Evolutionary conservation across 306 rosid genomes (phyloP).

Genomic region (Cicer chorassanicum): DNA sequence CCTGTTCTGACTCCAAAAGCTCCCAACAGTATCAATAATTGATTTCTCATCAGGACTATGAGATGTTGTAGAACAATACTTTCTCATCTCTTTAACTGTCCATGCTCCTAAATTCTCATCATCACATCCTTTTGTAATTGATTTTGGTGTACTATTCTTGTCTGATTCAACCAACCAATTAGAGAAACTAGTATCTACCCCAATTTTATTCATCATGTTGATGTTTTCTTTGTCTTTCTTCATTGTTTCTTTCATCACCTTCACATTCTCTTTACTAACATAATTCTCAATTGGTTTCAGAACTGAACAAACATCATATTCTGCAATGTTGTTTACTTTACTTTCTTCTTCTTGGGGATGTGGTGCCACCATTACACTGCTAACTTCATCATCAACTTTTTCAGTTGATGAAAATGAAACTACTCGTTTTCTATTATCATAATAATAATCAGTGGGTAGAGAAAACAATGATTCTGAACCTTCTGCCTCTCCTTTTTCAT

Average conservation of each 20-base stretch:
- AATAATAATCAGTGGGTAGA: constrained; percentile 52
- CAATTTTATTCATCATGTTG: constrained; percentile 33
- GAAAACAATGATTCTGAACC: constrained; percentile 86
- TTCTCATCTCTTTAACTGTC: constrained; percentile 57
- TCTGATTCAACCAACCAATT: constrained; percentile 82
- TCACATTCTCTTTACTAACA: constrained; percentile 51
- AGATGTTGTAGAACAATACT: constrained; percentile 49
- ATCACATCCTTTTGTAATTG: constrained; percentile 37
- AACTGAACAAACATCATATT: constrained; percentile 37
- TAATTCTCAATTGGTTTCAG: constrained; percentile 65
- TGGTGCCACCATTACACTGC: constrained; percentile 50
- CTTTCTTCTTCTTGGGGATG: constrained; percentile 23
- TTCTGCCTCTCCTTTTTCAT: constrained; percentile 45
- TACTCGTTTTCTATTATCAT: constrained; percentile 42
- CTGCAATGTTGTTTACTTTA: constrained; percentile 15
- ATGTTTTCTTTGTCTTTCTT: constrained; percentile 68
- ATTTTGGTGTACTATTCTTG: constrained; percentile 42
- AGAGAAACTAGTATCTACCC: constrained; percentile 78
- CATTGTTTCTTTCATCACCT: constrained; percentile 47
- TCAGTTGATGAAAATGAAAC: constrained; percentile 49
- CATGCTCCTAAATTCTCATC: constrained; percentile 66
- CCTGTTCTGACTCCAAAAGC: constrained; percentile 70
- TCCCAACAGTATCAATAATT: constrained; percentile 75
- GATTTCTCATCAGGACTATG: constrained; percentile 61
- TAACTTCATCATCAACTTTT: constrained; percentile 63